Evolutionary conservation across 495 filamentous ascomycete species (phyloP).

Genomic region (Cetradonia linearis): DNA sequence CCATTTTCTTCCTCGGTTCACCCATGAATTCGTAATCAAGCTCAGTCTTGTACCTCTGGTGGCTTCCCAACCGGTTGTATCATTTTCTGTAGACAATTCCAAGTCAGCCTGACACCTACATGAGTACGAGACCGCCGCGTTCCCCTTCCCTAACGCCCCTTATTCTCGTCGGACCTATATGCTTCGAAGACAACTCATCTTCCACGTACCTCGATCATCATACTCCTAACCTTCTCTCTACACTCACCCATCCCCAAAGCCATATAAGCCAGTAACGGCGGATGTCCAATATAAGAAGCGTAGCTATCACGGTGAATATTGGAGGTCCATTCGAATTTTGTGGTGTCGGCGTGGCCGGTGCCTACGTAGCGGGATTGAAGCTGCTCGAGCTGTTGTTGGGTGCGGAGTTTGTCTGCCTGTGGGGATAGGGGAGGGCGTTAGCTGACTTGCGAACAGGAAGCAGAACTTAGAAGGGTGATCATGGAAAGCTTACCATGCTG

Average conservation of each 20-base stretch:
- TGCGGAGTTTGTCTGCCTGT: constrained; percentile 91
- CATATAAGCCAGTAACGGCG: constrained; percentile 81
- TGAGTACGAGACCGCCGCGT: background rate
- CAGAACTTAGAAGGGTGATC: no score
- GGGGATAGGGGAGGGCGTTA: background rate
- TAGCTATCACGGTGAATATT: constrained; percentile 84
- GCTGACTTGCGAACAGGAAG: background rate
- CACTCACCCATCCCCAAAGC: constrained; percentile 64
- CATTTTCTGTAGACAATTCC: constrained; percentile 45
- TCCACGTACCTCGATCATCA: constrained; percentile 29
- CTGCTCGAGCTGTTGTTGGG: constrained; percentile 90
- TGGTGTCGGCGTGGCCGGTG: constrained; percentile 97
- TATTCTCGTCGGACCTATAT: background rate
- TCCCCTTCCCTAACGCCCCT: background rate
- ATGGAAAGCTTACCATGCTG: background rate
- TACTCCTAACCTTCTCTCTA: constrained; percentile 6
- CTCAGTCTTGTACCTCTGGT: constrained; percentile 49
- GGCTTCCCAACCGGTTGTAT: constrained; percentile 80
- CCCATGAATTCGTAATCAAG: no score
- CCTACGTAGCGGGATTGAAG: constrained; percentile 91
- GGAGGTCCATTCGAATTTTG: constrained; percentile 86
- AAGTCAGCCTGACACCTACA: background rate
- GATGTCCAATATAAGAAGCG: constrained; percentile 79
- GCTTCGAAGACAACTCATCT: background rate
- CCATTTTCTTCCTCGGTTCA: background rate